phyloP scores from a whole-genome alignment of 1,139 yeast species.

The Diutina siamensis region DNA sequence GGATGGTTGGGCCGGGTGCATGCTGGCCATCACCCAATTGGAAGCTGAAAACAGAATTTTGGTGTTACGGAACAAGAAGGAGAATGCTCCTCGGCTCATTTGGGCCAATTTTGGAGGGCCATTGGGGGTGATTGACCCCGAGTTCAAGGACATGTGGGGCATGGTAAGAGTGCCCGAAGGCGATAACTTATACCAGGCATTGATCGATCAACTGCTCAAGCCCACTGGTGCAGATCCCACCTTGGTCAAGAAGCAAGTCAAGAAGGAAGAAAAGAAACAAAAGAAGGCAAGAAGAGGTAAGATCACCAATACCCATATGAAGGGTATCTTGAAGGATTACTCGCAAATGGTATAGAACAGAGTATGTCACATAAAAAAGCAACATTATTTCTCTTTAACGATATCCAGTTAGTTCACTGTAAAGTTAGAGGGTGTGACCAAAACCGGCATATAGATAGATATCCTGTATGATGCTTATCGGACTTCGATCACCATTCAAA shows the following conservation, averaged over 20 bases:
- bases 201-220: conserved; percentile 77
- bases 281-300: conserved; percentile 89
- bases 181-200: conserved; percentile 65
- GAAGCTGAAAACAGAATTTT: conserved; percentile 69
- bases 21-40: conserved; percentile 61
- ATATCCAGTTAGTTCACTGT: too few relatives aligned
- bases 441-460: too few relatives aligned
- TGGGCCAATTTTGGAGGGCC: conserved; percentile 84
- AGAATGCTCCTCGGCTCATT: conserved; percentile 76
- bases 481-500: too few relatives aligned
- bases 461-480: too few relatives aligned
- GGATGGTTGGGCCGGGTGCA: conserved; percentile 97
- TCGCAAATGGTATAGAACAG: conserved; percentile 27
- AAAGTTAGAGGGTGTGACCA: too few relatives aligned
- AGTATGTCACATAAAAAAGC: too few relatives aligned
- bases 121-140: conserved; percentile 67
- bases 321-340: conserved; percentile 88
- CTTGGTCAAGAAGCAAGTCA: conserved; percentile 56
- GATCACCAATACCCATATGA: conserved; percentile 92
- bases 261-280: conserved; percentile 59
- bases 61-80: conserved; percentile 84
- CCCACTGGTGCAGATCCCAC: conserved; percentile 98
- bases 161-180: conserved; percentile 68
- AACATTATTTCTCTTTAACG: too few relatives aligned
- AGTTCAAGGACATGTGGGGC: conserved; percentile 75